phyloP scores from a whole-genome alignment of 805 yeast genomes.

The Barnettozyma vustinii region DNA sequence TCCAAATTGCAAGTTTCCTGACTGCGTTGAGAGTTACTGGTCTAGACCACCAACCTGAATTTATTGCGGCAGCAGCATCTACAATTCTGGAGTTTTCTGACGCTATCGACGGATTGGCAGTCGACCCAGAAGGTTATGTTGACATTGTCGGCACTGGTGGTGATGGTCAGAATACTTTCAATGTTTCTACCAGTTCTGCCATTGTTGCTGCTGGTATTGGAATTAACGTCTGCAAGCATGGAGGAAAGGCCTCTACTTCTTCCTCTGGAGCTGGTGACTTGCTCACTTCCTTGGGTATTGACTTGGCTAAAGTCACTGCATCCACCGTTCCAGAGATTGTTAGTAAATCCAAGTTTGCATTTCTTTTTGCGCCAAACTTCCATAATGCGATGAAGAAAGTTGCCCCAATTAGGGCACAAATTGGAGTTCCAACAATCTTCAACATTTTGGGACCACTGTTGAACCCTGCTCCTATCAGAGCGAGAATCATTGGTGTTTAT shows the following conservation, averaged over 20 bases:
- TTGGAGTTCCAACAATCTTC: constrained; percentile 92
- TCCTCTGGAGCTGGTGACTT: constrained; percentile 92
- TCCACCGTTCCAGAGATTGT: constrained; percentile 55
- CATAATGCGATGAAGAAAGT: constrained; percentile 88
- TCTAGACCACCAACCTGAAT: constrained; percentile 75
- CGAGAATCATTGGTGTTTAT: constrained; percentile 88
- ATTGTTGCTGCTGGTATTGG: constrained; percentile 90
- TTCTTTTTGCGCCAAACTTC: constrained; percentile 91
- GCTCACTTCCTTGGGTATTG: constrained; percentile 76
- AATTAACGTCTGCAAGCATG: constrained; percentile 83
- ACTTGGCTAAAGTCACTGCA: constrained; percentile 61
- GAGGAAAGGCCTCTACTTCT: constrained; percentile 95
- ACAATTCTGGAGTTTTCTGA: constrained; percentile 65
- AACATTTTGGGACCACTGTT: constrained; percentile 90
- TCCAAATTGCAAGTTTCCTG: constrained; percentile 74
- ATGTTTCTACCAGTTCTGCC: constrained; percentile 92
- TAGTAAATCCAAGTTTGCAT: constrained; percentile 43
- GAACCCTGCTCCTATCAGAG: constrained; percentile 79
- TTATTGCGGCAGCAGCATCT: constrained; percentile 79
- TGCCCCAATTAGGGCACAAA: constrained; percentile 64
- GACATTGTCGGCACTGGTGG: constrained; percentile 99
- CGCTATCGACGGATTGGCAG: constrained; percentile 39
- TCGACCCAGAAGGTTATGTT: constrained; percentile 48
- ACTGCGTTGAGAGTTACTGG: constrained; percentile 70
- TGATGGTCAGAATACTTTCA: constrained; percentile 95